Evolutionary conservation across 2,329 filamentous ascomycete species (phyloP).

Genomic region (Fusarium clavum): DNA sequence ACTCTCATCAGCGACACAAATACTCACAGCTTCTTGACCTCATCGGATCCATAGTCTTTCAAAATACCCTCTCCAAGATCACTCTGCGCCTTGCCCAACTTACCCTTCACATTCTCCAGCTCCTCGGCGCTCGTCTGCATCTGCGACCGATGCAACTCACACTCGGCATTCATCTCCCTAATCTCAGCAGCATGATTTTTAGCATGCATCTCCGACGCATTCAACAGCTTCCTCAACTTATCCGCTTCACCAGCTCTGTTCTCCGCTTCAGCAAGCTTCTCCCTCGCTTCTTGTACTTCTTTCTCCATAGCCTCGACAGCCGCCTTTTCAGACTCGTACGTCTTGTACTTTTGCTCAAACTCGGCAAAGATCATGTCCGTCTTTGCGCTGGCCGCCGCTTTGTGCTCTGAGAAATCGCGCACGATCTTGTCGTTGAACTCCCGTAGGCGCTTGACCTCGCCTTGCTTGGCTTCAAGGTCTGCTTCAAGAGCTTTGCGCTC

Average conservation of each 20-base stretch:
- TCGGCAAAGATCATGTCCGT: conserved; percentile 39
- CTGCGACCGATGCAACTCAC: conserved; percentile 41
- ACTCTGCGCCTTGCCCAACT: conserved; percentile 36
- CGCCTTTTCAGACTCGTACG: conserved; percentile 43
- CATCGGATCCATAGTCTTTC: conserved; percentile 33
- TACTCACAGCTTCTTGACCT: conserved; percentile 43
- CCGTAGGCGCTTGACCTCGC: conserved; percentile 42
- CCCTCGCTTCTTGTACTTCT: conserved; percentile 57
- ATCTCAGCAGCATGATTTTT: conserved; percentile 40
- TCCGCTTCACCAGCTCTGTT: conserved; percentile 56
- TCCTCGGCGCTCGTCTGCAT: conserved; percentile 39
- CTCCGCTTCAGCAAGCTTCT: conserved; percentile 54
- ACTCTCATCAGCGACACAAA: fast-evolving
- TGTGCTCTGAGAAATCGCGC: conserved; percentile 41
- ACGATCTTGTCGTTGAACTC: conserved; percentile 44
- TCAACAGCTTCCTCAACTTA: conserved; percentile 47
- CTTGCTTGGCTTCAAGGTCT: conserved; percentile 42
- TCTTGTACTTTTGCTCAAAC: conserved; percentile 44
- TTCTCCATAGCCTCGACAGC: conserved; percentile 57
- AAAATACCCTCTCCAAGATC: conserved; percentile 43
- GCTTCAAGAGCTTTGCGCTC: conserved; percentile 39
- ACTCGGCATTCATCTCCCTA: conserved; percentile 44
- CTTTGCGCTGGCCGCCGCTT: conserved; percentile 34
- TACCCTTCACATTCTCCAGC: conserved; percentile 34
- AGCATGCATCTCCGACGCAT: conserved; percentile 30